Evolutionary conservation across 2,329 filamentous ascomycete genomes (phyloP), one percentile per base, ranked within the genome.

Genomic region (Exophiala lecanii-corni): DNA sequence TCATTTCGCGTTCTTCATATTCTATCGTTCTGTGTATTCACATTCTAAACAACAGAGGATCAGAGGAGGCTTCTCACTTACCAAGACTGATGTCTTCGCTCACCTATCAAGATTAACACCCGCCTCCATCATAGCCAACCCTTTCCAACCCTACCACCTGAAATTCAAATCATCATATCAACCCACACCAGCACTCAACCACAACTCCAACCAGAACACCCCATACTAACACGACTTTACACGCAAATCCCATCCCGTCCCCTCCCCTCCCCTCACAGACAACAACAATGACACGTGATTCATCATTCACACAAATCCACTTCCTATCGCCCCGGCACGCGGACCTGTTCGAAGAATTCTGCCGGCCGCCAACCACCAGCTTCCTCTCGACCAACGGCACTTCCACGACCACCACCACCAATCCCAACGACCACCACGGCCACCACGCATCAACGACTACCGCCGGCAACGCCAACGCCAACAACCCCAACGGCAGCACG

Each of bases 291-390:
- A 70, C 69, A 57, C 71, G 70, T 66, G 70, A 73, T 57, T 71
- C 70, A 55, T 70, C 70, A 47, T 58, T 63, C 48, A 71, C 67
- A 20, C 62, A 72, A 54, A 58, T 73, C 42, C 70, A 73, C 62
- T 64, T 72, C 60, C 65, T 67, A 58, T 62, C 71, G 20, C 66
- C 70, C 3, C 67, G 66, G 9, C 62, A 70, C 31, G 70, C 70
- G 38, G 70, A 73, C 55, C 61, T 69, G 52, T 72, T 72, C 55
- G 70, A 73, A 62, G 70, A 70, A 57, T 71, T 71, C 55, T 70
- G 67, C 21, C 67, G 67, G 17, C 69, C 68, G 2, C 63, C 70
- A 41, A 65, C 64, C 5, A 55, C 57, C 37, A 33, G 53, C 9
- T 51, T 43, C 30, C 36, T 47, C 41, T 31, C 43, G 15, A 15